Conservation (phyloP, 306 rosid genomes). For the Rosa persica region DNA sequence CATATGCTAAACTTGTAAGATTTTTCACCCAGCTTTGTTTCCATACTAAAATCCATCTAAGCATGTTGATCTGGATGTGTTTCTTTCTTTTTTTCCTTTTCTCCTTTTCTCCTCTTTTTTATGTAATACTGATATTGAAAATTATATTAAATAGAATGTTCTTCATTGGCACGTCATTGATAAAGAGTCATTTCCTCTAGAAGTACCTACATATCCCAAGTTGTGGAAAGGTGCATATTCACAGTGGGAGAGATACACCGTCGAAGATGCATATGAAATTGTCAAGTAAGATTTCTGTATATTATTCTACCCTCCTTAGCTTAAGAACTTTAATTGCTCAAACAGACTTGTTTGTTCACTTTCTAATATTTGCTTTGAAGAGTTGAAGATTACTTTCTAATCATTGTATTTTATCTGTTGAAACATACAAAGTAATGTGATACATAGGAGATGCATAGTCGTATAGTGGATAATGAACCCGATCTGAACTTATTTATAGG, state of each 20-base stretch:
- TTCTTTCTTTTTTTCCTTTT: neutral
- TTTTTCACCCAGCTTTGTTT: slow-evolving; percentile 3
- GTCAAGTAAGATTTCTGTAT: slow-evolving; percentile 63
- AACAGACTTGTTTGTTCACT: neutral
- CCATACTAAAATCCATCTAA: neutral
- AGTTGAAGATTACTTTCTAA: slow-evolving; percentile 9
- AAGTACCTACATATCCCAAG: slow-evolving; percentile 83
- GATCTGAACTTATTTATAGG: neutral
- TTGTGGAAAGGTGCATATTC: slow-evolving; percentile 95
- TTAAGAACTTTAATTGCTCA: slow-evolving; percentile 17
- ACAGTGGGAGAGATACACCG: slow-evolving; percentile 86
- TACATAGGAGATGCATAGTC: neutral
- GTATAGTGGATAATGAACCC: neutral
- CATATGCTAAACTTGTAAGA: slow-evolving; percentile 94
- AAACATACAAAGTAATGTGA: neutral
- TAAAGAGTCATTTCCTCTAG: slow-evolving; percentile 84
- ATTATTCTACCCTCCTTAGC: slow-evolving; percentile 27
- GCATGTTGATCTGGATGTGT: neutral
- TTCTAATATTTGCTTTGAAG: neutral
- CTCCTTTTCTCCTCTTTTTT: slow-evolving; percentile 5
- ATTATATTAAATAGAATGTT: slow-evolving; percentile 68
- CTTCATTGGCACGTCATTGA: slow-evolving; percentile 98
- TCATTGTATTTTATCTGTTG: slow-evolving; percentile 1
- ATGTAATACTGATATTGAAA: slow-evolving; percentile 45
- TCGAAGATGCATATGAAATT: slow-evolving; percentile 86